Base-by-base conservation (phyloP, 75 land plant species). In the Pseudotsuga menziesii region DNA sequence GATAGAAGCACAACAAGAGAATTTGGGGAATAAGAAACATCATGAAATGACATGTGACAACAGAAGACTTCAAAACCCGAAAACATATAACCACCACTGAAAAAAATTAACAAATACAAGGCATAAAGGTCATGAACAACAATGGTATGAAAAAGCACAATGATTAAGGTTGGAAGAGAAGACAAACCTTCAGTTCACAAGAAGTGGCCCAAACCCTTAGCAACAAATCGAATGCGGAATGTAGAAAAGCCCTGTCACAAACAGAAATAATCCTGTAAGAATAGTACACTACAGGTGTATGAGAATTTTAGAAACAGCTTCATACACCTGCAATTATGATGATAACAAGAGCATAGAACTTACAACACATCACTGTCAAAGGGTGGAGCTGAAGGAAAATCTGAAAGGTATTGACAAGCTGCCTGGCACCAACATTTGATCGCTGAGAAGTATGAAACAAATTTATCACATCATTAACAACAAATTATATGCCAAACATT, bases 351-450 rank as follows among this genome's bases (percentile, higher is more conserved):
- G 41, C 32, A 36, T 36, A 32, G 44, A 48, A 84, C 93, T 86
- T 72, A 92, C 94, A 86, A 67, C 9, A 91, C 84, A 80, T 93
- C 97, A 63, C 78, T 83, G 75, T 89, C 98, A 77, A 95, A 85
- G 56, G 78, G 80, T 1, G 80, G 74, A 67, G 81, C 75, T 66
- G 87, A 74, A 67, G 83, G 87, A 72, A 74, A 76, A 44, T 91
- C 87, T 52, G 78, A 78, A 48, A 74, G 75, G 81, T 86, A 87
- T 58, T 88, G 92, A 80, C 79, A 84, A 52, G 79, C 87, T 76
- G 96, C 98, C 72, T 91, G 86, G 73, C 94, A 86, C 98, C 98
- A 96, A 66, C 92, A 89, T 61, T 92, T 91, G 74, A 96, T 86
- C 61, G 96, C 98, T 96, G 82, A 54, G 80, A 26, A 58, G 62